Base-by-base conservation (phyloP, 805 yeast genomes). In the Metschnikowia borealis region DNA sequence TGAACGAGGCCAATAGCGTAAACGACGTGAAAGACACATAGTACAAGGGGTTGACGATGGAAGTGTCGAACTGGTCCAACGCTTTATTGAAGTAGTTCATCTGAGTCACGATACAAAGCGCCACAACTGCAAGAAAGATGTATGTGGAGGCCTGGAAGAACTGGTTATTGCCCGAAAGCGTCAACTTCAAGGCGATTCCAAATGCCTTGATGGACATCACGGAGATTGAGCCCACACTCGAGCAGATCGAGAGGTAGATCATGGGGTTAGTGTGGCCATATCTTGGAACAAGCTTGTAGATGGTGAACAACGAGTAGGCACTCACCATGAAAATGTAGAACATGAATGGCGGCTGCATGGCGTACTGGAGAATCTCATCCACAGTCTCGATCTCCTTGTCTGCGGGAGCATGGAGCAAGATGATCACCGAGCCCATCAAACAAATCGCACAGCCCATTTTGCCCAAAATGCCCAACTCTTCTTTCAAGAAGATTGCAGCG, bases 11-110 rank as follows among this genome's bases (percentile, higher is more conserved):
- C 48, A 80, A 76, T 60, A 89, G 75, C 0, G 96, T 90, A 46
- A 87, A 88, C 0, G 96, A 89, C 36, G 97, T 89, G 71, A 89
- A 90, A 1, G 96, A 83, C 48, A 89, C 97, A 63, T 90, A 89
- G 71, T 89, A 89, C 53, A 89, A 74, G 32, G 96, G 96, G 67
- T 89, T 89, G 49, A 89, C 96, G 58, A 89, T 87, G 0, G 95
- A 87, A 5, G 96, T 89, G 65, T 90, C 96, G 61, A 89, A 89
- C 67, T 88, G 96, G 60, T 91, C 96, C 62, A 89, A 76, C 0
- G 96, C 96, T 73, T 88, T 90, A 77, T 89, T 89, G 75, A 89
- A 88, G 66, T 87, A 89, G 72, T 88, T 89, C 96, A 89, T 89
- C 69, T 89, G 97, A 5, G 96, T 88, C 60, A 87, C 61, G 58